phyloP scores from a whole-genome alignment of 495 filamentous ascomycete species.

The Penicillium daleae region DNA sequence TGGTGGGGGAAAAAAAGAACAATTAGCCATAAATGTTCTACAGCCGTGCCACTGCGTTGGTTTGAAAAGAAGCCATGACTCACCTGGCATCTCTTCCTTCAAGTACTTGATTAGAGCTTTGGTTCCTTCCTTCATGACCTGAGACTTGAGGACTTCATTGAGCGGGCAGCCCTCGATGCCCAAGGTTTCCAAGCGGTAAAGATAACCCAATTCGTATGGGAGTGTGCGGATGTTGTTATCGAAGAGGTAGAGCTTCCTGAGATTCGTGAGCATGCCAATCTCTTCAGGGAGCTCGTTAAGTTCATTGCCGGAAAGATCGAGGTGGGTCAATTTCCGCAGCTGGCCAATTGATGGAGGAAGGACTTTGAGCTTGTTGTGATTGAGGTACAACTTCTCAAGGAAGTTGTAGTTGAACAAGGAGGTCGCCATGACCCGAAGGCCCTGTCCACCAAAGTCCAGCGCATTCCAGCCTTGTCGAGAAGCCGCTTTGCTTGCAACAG shows the following conservation, averaged over 20 bases:
- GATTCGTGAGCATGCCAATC: conserved; percentile 91
- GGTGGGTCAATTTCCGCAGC: conserved; percentile 72
- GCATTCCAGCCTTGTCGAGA: conserved; percentile 85
- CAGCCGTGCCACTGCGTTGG: neutral
- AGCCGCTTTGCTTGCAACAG: conserved; percentile 56
- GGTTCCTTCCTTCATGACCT: conserved; percentile 83
- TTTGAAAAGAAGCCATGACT: conserved; percentile 29
- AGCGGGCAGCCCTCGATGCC: conserved; percentile 93
- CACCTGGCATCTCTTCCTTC: conserved; percentile 82
- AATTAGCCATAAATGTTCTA: conserved; percentile 7
- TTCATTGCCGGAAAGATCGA: conserved; percentile 89
- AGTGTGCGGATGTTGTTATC: conserved; percentile 84
- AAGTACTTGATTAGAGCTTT: conserved; percentile 80
- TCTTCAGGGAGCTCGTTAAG: conserved; percentile 83
- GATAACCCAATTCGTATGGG: conserved; percentile 83
- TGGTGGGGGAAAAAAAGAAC: conserved; percentile 10
- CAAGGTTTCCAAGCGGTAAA: conserved; percentile 83
- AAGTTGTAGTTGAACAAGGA: conserved; percentile 86
- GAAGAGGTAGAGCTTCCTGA: conserved; percentile 79
- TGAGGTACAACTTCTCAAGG: conserved; percentile 86
- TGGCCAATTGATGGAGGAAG: conserved; percentile 79
- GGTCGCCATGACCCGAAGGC: conserved; percentile 75
- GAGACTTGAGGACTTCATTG: conserved; percentile 68
- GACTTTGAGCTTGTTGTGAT: conserved; percentile 80
- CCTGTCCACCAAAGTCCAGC: conserved; percentile 92